phyloP scores from a whole-genome alignment of 257 asterid species.

The Nicotiana otophora region DNA sequence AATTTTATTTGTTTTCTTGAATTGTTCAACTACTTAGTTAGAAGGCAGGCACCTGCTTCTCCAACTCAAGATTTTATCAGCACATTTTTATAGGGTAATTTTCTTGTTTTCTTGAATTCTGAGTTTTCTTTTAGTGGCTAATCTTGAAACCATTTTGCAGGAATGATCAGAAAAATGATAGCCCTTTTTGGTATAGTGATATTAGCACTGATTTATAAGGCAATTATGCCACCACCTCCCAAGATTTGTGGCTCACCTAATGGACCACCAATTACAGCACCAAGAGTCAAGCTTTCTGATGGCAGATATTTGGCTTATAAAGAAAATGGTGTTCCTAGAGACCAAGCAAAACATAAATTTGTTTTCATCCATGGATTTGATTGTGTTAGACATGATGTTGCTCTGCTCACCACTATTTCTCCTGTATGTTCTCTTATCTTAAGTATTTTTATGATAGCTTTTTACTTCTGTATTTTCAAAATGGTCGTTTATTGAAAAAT shows the following conservation, averaged over 20 bases:
- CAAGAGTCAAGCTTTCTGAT: conserved; percentile 69
- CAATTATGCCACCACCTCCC: conserved; percentile 62
- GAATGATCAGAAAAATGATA: conserved; percentile 45
- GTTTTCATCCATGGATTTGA: conserved; percentile 66
- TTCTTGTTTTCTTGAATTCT: not conserved
- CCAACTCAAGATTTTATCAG: not conserved
- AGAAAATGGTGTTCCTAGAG: conserved; percentile 67
- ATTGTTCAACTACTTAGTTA: not conserved
- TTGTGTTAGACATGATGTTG: conserved; percentile 44
- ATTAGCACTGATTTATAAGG: conserved; percentile 71
- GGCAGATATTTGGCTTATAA: conserved; percentile 81
- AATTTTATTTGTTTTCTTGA: not conserved
- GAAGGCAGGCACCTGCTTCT: not conserved
- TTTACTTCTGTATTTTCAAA: too few species aligned
- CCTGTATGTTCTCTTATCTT: conserved; percentile 24
- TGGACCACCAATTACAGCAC: conserved; percentile 68
- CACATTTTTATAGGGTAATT: not conserved
- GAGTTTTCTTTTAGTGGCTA: not conserved
- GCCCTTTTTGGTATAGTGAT: conserved; percentile 51
- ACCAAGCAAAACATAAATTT: conserved; percentile 57
- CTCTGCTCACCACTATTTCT: conserved; percentile 35
- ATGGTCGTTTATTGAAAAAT: too few species aligned
- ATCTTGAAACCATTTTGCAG: conserved; percentile 18
- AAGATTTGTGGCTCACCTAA: conserved; percentile 53
- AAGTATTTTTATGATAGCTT: too few species aligned